Base-by-base conservation (phyloP, 495 filamentous ascomycete species). In the Aspergillus nidulans region DNA sequence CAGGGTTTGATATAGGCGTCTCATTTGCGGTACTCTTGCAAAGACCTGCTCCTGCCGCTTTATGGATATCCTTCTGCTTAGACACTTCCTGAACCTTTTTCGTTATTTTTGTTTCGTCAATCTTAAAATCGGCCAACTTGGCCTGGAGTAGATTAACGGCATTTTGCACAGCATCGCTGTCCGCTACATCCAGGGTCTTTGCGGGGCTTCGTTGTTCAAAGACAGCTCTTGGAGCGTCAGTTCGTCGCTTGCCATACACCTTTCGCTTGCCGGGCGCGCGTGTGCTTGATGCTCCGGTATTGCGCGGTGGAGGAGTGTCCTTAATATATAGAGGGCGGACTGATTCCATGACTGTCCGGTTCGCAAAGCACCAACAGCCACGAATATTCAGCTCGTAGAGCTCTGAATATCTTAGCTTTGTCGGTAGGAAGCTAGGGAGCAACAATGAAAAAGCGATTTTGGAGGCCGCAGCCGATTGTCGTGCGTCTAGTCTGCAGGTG, bases 171-270 rank as follows among this genome's bases (percentile, higher is more conserved):
- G 28, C 18, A 36, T 36, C 42, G 3, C 49, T 4, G 23, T 48
- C 48, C 25, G 42, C 26, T 15, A 52, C 53, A n/a, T 59, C 45
- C 25, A 30, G 18, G 6, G 36, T 28, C n/a, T 54, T 70, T 12
- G 55, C 57, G 3, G 73, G 74, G 42, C 73, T 76, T 18, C 61
- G 56, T 38, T 75, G 59, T 8, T 74, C 73, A 28, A 77, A 71
- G 0, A 76, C 71, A 6, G 75, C 72, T 25, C 69, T 61, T 1
- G 75, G 63, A 2, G 75, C 71, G 61, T 73, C 70, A 20, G 55
- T 69, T 41, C 56, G 70, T 44, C 71, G 64, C 46, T 77, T 77
- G 9, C 74, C 74, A 32, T 77, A 77, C 15, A 77, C 74, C 54
- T 59, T 66, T 48, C 63, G 63, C 42, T 69, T 69, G 8, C 63